These are phyloP conservation scores for Leccinum rimulosum DNA, from an alignment of 768 basidiomycete species.

Conservation along the genomic window DNA sequence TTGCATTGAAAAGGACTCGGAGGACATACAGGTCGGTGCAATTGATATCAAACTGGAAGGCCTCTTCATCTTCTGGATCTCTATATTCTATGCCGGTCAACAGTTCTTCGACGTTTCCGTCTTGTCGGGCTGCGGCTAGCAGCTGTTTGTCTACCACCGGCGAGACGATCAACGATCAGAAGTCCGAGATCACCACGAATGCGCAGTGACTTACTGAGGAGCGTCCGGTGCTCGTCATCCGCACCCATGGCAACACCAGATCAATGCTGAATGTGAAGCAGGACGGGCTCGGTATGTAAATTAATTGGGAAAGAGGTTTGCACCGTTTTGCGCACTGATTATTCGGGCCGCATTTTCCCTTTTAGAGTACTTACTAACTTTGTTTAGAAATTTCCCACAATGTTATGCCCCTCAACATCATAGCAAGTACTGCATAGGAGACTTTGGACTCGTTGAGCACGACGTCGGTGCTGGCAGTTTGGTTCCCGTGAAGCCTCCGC, in stretches of 20 bases:
- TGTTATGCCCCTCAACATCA: too few species aligned
- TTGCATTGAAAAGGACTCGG: too few species aligned
- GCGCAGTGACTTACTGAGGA: slow-evolving; percentile 20
- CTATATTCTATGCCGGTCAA: slow-evolving; percentile 19
- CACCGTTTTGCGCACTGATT: not conserved
- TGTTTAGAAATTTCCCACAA: too few species aligned
- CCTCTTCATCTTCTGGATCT: slow-evolving; percentile 13
- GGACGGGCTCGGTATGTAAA: not conserved
- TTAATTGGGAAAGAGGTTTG: not conserved
- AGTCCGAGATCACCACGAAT: not conserved
- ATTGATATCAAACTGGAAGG: slow-evolving; percentile 31
- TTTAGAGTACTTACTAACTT: too few species aligned
- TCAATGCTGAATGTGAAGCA: not conserved
- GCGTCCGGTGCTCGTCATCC: slow-evolving; percentile 9
- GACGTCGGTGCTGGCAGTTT: too few species aligned
- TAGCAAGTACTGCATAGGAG: too few species aligned
- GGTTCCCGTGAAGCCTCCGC: too few species aligned
- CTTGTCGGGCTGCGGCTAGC: slow-evolving; percentile 23
- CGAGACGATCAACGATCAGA: not conserved
- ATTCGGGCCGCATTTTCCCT: not conserved
- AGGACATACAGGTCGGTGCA: slow-evolving; percentile 29
- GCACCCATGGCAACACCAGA: slow-evolving; percentile 13
- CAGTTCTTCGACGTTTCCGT: slow-evolving; percentile 27
- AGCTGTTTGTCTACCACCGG: slow-evolving; percentile 24
- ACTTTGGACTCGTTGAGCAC: too few species aligned